Evolutionary conservation across 2,329 filamentous ascomycete species (phyloP).

Genomic region (Fusarium acutatum): DNA sequence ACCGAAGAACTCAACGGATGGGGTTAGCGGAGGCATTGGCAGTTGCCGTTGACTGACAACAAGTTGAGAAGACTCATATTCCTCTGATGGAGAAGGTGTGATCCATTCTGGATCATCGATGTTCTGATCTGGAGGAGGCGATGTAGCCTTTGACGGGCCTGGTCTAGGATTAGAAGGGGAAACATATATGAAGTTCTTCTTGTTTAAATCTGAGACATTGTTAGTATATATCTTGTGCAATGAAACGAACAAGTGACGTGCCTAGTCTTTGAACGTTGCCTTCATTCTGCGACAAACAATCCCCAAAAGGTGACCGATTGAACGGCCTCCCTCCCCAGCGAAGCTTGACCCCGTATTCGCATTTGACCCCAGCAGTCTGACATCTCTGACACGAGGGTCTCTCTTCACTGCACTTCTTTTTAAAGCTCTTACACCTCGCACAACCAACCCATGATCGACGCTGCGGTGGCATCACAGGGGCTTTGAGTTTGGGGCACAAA

Average conservation of each 20-base stretch:
- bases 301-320: conserved; percentile 25
- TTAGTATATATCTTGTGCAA: not conserved
- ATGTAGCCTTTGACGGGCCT: not conserved
- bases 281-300: conserved; percentile 26
- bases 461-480: conserved; percentile 29
- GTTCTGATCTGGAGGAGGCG: not conserved
- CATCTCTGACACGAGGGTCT: conserved; percentile 26
- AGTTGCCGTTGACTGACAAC: not conserved
- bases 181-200: conserved; percentile 32
- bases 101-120: not conserved
- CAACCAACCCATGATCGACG: conserved; percentile 36
- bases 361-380: conserved; percentile 17
- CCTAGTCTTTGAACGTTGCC: conserved; percentile 25
- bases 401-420: conserved; percentile 34
- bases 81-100: not conserved
- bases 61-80: not conserved
- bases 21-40: not conserved
- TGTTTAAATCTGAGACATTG: conserved; percentile 13
- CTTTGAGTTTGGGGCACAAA: not conserved
- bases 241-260: not conserved
- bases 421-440: conserved; percentile 32
- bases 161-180: conserved; percentile 17
- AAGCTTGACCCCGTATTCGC: conserved; percentile 30
- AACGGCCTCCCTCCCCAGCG: conserved; percentile 31
- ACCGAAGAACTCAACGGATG: conserved; percentile 16